Evolutionary conservation across 2,329 filamentous ascomycete genomes (phyloP).

Genomic region (Fusarium tricinctum): DNA sequence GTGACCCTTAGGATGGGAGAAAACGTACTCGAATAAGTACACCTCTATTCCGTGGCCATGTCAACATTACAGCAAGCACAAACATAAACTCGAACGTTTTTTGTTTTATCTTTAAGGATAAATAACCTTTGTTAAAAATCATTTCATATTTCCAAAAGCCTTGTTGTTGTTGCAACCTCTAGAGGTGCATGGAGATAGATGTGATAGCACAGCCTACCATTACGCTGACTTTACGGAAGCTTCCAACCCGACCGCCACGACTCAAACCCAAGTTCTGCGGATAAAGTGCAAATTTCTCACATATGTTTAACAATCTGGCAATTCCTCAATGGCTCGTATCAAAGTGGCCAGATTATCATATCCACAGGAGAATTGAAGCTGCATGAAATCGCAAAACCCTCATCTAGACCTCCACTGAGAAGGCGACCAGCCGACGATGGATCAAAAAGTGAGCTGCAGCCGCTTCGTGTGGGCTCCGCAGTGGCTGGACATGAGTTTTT

Average conservation of each 20-base stretch:
- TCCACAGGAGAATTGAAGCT: constrained; percentile 10
- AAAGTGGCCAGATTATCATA: constrained; percentile 8
- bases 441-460: constrained; percentile 45
- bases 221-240: constrained; percentile 1
- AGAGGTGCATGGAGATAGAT: neutral
- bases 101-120: no score
- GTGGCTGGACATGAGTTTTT: constrained; percentile 39
- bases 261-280: constrained; percentile 1
- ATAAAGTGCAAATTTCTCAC: constrained; percentile 4
- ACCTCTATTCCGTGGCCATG: no score
- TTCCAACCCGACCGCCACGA: constrained; percentile 4
- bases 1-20: no score
- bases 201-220: constrained; percentile 15
- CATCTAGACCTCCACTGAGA: constrained; percentile 22
- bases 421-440: constrained; percentile 23
- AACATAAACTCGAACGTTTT: no score
- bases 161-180: no score
- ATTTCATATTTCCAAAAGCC: no score
- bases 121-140: no score
- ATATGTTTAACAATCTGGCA: constrained; percentile 32
- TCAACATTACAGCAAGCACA: no score
- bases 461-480: constrained; percentile 34
- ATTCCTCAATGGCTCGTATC: constrained; percentile 28
- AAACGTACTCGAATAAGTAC: no score
- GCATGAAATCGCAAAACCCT: constrained; percentile 33